Evolutionary conservation across 2,329 filamentous ascomycete genomes (phyloP).

Genomic region (Aspergillus candidus): DNA sequence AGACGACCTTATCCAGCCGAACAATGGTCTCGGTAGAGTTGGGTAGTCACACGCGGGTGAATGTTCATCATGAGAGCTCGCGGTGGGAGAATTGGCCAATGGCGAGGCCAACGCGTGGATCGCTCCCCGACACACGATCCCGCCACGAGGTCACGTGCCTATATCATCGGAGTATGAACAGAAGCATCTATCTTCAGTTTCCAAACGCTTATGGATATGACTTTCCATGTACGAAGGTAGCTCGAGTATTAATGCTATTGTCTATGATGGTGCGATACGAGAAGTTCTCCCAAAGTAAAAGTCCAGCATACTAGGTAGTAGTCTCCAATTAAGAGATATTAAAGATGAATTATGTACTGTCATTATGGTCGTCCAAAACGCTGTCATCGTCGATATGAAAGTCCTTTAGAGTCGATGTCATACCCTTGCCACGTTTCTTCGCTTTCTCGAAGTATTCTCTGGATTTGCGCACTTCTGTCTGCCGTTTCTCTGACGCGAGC

Average conservation of each 20-base stretch:
- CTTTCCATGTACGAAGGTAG: too few relatives aligned
- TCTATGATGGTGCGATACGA: too few relatives aligned
- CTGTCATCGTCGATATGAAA: constrained; percentile 24
- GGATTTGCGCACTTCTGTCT: constrained; percentile 28
- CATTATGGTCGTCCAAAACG: constrained; percentile 3
- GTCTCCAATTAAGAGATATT: not conserved
- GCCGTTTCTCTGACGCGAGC: constrained; percentile 29
- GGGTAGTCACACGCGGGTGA: not conserved
- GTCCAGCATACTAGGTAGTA: not conserved
- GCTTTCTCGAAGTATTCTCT: constrained; percentile 31
- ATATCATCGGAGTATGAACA: not conserved
- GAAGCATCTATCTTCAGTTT: not conserved
- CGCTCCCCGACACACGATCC: constrained; percentile 17
- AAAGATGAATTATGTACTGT: not conserved
- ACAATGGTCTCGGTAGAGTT: too few relatives aligned
- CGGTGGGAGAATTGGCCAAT: not conserved
- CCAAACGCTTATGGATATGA: not conserved
- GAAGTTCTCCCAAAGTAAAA: not conserved
- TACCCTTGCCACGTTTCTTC: constrained; percentile 25
- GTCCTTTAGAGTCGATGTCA: constrained; percentile 24
- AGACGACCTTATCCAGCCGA: too few relatives aligned
- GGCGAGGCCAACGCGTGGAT: not conserved
- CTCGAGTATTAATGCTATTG: too few relatives aligned
- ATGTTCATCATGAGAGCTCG: not conserved
- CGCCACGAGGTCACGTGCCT: constrained; percentile 27